Base-by-base conservation (phyloP, 2,329 filamentous ascomycete species). In the Venturia carpophila region DNA sequence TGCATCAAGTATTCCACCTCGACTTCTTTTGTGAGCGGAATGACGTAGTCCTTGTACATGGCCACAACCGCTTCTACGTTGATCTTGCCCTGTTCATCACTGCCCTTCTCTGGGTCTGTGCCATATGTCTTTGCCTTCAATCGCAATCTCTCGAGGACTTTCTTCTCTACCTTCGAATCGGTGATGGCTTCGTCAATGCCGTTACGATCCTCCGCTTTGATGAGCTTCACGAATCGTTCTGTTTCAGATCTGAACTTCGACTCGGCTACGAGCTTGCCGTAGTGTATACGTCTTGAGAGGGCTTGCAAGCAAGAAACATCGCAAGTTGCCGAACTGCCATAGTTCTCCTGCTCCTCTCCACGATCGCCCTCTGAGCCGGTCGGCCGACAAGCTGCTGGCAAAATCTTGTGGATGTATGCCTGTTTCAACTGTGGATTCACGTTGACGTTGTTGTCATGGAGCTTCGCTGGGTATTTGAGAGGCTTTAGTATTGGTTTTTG, bases 1-100 rank as follows among this genome's bases (percentile, higher is more conserved):
- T 97, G 91, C 91, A 99, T 96, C 70, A 99, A 80, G 75, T 99
- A 99, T 71, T 99, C 94, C 11, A 99, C 92, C 80, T 99, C 94
- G 49, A 99, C 93, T 68, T 92, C 89, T 77, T 99, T 99, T n/a
- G 94, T 99, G 75, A 97, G 78, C 0, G 94, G 94, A 70, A 99
- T 99, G 67, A 99, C 92, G 77, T 90, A 90, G 75, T 96, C 85
- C 82, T 81, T 86, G 79, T 96, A 96, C 88, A 96, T 93, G 68
- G 83, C 82, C 63, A 96, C 91, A 30, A 96, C 91, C 0, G 92
- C 92, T 67, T 97, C 91, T 2, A 90, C 90, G 73, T 97, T 87
- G 72, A 99, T 95, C 83, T 97, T 97, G 69, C 80, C 81, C 65
- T 81, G 79, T n/a, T 81, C 82, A 19, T 82, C 79, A 7, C 79